Evolutionary conservation across 2,329 filamentous ascomycete genomes (phyloP).

Genomic region (Bipolaris sorokiniana): DNA sequence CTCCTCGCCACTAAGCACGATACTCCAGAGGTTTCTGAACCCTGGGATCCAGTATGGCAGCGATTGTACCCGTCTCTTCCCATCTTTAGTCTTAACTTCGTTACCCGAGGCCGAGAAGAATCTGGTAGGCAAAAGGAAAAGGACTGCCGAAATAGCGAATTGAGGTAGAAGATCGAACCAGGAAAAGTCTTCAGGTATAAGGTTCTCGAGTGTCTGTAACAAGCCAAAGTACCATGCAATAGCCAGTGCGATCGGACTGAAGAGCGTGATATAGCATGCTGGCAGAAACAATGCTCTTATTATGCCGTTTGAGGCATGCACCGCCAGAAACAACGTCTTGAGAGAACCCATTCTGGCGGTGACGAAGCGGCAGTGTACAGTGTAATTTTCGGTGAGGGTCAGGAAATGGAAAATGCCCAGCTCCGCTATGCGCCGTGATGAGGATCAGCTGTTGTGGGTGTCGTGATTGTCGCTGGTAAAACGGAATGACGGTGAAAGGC

Average conservation of each 20-base stretch:
- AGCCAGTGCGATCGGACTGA: slow-evolving; percentile 39
- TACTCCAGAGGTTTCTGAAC: slow-evolving; percentile 61
- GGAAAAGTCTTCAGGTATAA: slow-evolving; percentile 33
- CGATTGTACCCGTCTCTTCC: slow-evolving; percentile 53
- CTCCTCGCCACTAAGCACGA: slow-evolving; percentile 52
- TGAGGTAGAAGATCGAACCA: slow-evolving; percentile 41
- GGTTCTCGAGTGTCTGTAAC: slow-evolving; percentile 22
- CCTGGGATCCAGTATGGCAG: slow-evolving; percentile 67
- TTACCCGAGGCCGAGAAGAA: slow-evolving; percentile 32
- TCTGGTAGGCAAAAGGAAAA: slow-evolving; percentile 39
- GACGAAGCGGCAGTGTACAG: slow-evolving; percentile 9
- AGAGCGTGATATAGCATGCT: slow-evolving; percentile 37
- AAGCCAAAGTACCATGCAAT: slow-evolving; percentile 34
- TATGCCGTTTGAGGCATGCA: slow-evolving; percentile 41
- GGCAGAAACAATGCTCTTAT: slow-evolving; percentile 47
- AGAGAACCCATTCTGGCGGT: slow-evolving; percentile 37
- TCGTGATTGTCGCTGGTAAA: neutral
- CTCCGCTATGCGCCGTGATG: slow-evolving; percentile 1
- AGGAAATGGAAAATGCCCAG: slow-evolving; percentile 12
- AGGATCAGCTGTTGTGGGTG: slow-evolving; percentile 5
- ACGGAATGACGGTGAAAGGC: slow-evolving; percentile 10
- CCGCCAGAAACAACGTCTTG: slow-evolving; percentile 42
- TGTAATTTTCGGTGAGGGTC: slow-evolving; percentile 9
- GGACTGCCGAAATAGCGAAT: slow-evolving; percentile 35
- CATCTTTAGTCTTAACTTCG: slow-evolving; percentile 29